A percentile compares a stretch with the other conserved stretches of the same genome.
phyloP scores from a whole-genome alignment of 768 basidiomycete species.

The Crassisporium funariophilum region DNA sequence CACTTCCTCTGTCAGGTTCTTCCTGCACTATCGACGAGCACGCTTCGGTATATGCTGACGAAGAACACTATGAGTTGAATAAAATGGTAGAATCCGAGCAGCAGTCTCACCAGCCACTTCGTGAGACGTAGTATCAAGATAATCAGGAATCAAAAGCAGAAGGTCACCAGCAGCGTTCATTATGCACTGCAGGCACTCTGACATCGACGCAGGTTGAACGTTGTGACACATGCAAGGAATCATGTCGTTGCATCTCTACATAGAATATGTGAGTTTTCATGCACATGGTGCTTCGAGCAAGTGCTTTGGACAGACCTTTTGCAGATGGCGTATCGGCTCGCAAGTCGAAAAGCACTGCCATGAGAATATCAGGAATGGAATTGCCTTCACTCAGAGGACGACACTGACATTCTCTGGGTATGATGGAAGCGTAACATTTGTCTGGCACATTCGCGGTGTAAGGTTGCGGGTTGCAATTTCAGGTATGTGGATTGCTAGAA shows the following conservation, averaged over 20 bases:
- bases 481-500: not conserved
- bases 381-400: not conserved
- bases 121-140: not conserved
- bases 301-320: not conserved
- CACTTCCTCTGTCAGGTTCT: not conserved
- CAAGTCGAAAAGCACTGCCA: not conserved
- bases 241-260: not conserved
- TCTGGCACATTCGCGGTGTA: not conserved
- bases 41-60: not conserved
- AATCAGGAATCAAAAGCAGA: not conserved
- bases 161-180: not conserved
- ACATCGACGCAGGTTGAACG: not conserved
- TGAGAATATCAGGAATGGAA: constrained; percentile 1
- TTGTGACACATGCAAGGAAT: not conserved
- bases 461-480: not conserved
- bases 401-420: not conserved
- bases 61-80: not conserved
- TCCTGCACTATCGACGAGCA: not conserved
- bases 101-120: not conserved
- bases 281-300: not conserved
- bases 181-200: not conserved
- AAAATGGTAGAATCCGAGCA: not conserved
- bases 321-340: not conserved
- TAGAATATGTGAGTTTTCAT: not conserved
- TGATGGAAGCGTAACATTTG: not conserved